A percentile compares a stretch with the other conserved stretches of the same genome.
These are phyloP conservation scores for Suhomyces kilbournensis DNA, from an alignment of 805 yeast genomes.

Conservation along the genomic window DNA sequence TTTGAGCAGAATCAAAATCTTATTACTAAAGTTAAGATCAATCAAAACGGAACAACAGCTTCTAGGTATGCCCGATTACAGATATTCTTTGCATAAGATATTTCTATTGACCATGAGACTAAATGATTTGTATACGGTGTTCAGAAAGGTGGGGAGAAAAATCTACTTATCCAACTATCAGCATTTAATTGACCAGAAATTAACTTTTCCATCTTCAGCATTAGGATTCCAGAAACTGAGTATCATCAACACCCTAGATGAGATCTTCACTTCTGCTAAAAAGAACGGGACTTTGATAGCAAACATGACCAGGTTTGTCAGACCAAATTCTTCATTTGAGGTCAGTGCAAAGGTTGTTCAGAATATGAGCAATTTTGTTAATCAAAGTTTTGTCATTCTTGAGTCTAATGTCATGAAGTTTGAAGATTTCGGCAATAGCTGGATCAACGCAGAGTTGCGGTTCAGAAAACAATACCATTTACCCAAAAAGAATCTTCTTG, in stretches of 20 bases:
- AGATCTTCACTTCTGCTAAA: constrained; percentile 40
- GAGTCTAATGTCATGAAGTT: constrained; percentile 29
- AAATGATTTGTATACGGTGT: constrained; percentile 48
- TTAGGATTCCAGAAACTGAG: constrained; percentile 28
- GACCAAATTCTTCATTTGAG: constrained; percentile 36
- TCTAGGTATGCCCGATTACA: constrained; percentile 27
- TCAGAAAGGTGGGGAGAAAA: constrained; percentile 48
- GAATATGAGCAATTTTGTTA: constrained; percentile 41
- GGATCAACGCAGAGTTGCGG: constrained; percentile 44
- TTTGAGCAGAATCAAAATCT: constrained; percentile 23
- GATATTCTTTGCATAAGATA: constrained; percentile 46
- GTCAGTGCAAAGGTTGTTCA: constrained; percentile 33
- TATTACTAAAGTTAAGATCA: constrained; percentile 16
- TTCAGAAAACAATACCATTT: constrained; percentile 36
- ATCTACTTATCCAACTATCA: constrained; percentile 43
- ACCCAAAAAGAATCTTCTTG: constrained; percentile 22
- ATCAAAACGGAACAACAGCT: constrained; percentile 13
- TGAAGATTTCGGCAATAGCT: constrained; percentile 36
- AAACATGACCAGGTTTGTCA: constrained; percentile 43
- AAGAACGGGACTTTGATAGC: constrained; percentile 51
- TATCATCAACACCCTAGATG: constrained; percentile 31
- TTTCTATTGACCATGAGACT: constrained; percentile 44
- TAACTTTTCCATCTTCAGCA: constrained; percentile 26
- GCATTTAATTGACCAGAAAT: constrained; percentile 42
- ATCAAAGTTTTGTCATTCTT: constrained; percentile 34